Evolutionary conservation across 352 stramenopile species (phyloP).

Genomic region (Aphanomyces euteiches): DNA sequence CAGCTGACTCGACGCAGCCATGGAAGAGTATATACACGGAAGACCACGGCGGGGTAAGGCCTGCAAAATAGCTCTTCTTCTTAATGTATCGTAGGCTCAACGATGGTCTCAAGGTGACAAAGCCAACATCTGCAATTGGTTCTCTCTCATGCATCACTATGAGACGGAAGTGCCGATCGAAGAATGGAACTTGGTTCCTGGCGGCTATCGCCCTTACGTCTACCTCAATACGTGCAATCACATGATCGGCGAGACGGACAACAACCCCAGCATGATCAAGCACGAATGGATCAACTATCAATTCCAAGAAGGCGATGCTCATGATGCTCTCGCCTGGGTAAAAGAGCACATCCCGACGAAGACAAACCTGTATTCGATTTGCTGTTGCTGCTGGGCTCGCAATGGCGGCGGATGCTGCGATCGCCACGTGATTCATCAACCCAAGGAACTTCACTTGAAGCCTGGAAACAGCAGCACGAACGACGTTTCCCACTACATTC

Average conservation of each 20-base stretch:
- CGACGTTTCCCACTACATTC: constrained; percentile 12
- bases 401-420: constrained; percentile 79
- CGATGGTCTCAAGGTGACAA: constrained; percentile 82
- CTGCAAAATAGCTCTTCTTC: background rate
- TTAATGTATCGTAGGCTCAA: constrained; percentile 37
- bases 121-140: constrained; percentile 75
- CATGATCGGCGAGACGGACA: constrained; percentile 84
- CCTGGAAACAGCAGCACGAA: background rate
- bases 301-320: constrained; percentile 59
- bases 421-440: constrained; percentile 38
- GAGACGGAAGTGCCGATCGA: constrained; percentile 45
- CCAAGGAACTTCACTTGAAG: background rate
- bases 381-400: constrained; percentile 66
- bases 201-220: constrained; percentile 59
- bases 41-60: constrained; percentile 57
- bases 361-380: constrained; percentile 82
- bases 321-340: constrained; percentile 73
- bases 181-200: constrained; percentile 46
- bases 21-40: constrained; percentile 66
- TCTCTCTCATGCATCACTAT: constrained; percentile 89
- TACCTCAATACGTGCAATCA: constrained; percentile 88
- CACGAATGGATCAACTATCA: constrained; percentile 80
- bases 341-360: constrained; percentile 82
- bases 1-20: constrained; percentile 39
- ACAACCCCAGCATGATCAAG: constrained; percentile 69